These are phyloP conservation scores for Fusarium pseudograminearum DNA, from an alignment of 2,329 filamentous ascomycete species.

Conservation along the genomic window DNA sequence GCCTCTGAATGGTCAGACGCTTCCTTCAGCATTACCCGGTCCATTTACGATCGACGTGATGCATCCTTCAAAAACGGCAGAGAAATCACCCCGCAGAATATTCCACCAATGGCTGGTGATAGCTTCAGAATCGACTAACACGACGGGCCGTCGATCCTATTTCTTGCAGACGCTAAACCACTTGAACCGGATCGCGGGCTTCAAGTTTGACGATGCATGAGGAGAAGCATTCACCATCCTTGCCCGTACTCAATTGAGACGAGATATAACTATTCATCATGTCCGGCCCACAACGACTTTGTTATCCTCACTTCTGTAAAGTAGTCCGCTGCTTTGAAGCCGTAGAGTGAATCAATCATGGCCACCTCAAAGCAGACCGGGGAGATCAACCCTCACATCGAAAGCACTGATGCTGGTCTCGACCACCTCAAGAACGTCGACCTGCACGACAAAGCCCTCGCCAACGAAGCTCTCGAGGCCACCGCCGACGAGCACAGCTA, in stretches of 20 bases:
- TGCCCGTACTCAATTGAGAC: neutral
- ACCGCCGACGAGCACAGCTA: conserved; percentile 55
- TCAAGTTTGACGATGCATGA: conserved; percentile 15
- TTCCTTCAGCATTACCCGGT: conserved; percentile 35
- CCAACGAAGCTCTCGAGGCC: conserved; percentile 53
- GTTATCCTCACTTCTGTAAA: neutral
- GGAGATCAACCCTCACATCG: conserved; percentile 46
- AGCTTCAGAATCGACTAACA: conserved; percentile 10
- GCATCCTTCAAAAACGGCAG: neutral
- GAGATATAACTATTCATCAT: conserved; percentile 23
- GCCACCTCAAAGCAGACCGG: conserved; percentile 38
- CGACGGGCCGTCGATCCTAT: conserved; percentile 45
- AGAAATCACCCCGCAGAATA: conserved; percentile 27
- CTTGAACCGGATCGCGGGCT: conserved; percentile 11
- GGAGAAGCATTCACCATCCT: conserved; percentile 4
- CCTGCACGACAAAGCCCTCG: conserved; percentile 55
- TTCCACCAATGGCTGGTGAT: conserved; percentile 44
- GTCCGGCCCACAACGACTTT: neutral
- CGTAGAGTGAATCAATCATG: conserved; percentile 29
- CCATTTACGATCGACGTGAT: conserved; percentile 35
- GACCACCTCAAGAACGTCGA: conserved; percentile 51
- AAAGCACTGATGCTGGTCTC: conserved; percentile 49
- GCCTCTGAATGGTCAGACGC: conserved; percentile 30
- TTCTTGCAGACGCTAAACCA: conserved; percentile 12
- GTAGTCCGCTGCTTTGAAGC: conserved; percentile 19